Conservation (phyloP, 1,139 yeast species). For the Debaryomyces psychrophilus region DNA sequence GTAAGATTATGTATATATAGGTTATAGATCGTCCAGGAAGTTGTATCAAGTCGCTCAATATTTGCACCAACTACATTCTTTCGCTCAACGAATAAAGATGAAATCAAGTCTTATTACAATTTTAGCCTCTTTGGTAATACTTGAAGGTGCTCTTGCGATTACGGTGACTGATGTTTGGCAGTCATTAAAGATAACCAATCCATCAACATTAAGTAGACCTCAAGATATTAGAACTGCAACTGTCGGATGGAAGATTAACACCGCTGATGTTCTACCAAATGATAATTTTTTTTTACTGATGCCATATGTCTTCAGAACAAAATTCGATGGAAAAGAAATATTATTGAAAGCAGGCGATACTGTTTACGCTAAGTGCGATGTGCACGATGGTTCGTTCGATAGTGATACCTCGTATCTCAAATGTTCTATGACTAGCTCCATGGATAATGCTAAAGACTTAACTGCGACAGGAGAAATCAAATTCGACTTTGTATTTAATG, state of each 20-base stretch:
- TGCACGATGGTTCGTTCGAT: slow-evolving; percentile 19
- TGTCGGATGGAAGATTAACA: slow-evolving; percentile 18
- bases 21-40: background rate
- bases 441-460: slow-evolving; percentile 9
- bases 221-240: slow-evolving; percentile 24
- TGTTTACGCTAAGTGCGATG: slow-evolving; percentile 18
- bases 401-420: slow-evolving; percentile 13
- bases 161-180: slow-evolving; percentile 13
- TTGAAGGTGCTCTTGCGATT: slow-evolving; percentile 7
- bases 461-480: slow-evolving; percentile 18
- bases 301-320: slow-evolving; percentile 25
- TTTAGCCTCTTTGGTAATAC: slow-evolving; percentile 1
- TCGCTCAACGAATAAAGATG: slow-evolving; percentile 5
- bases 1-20: slow-evolving; percentile 3
- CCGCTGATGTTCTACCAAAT: slow-evolving; percentile 13
- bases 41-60: background rate
- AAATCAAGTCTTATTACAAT: background rate
- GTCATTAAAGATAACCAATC: slow-evolving; percentile 12
- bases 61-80: background rate
- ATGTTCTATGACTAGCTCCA: slow-evolving; percentile 16
- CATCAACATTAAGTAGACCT: slow-evolving; percentile 16
- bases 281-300: slow-evolving; percentile 18
- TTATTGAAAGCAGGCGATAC: slow-evolving; percentile 14
- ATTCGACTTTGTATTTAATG: slow-evolving; percentile 25
- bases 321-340: slow-evolving; percentile 16